Conservation (phyloP, 305 asterid genomes). For the Ajuga reptans region DNA sequence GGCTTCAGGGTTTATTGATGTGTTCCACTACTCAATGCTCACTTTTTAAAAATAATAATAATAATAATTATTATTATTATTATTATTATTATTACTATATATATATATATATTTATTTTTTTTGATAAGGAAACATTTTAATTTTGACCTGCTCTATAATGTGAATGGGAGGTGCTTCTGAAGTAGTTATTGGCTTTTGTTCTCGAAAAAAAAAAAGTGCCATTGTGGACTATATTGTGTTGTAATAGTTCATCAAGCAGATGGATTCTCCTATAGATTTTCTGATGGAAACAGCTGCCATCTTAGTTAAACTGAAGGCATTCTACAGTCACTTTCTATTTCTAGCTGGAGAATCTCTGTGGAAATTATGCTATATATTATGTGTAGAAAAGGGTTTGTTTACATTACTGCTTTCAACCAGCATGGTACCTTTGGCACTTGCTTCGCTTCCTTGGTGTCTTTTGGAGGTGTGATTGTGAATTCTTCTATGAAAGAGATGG, state of each 20-base stretch:
- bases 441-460: neutral
- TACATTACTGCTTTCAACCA: neutral
- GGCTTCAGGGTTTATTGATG: neutral
- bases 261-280: neutral
- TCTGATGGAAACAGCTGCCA: neutral
- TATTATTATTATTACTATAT: no score
- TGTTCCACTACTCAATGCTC: neutral
- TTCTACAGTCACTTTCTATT: slow-evolving; percentile 12
- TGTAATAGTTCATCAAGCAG: neutral
- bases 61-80: no score
- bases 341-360: neutral
- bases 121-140: no score
- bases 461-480: neutral
- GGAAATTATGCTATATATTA: neutral
- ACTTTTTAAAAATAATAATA: neutral
- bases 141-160: neutral
- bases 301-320: neutral
- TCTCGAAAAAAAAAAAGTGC: neutral
- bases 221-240: neutral
- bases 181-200: neutral
- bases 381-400: neutral
- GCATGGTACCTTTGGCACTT: neutral
- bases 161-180: neutral
- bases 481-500: neutral
- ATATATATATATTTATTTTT: no score